Percentiles rank a stretch among this genome's conserved stretches.
These are phyloP conservation scores for Backusella sp. DNA, from an alignment of 192 early-diverging fungal species.

Conservation along the genomic window DNA sequence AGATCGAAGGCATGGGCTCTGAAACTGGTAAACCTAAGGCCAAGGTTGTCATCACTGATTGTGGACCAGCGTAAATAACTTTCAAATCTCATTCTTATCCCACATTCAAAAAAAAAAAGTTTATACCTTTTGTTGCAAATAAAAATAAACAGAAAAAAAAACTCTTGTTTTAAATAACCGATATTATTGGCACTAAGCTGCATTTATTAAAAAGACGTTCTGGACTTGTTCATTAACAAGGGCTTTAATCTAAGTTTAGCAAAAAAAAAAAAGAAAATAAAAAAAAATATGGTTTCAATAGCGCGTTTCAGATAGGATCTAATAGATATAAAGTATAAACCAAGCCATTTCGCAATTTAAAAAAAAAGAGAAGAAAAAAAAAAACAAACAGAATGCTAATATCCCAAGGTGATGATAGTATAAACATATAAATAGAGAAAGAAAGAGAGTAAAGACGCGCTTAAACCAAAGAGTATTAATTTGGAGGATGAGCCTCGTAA, in stretches of 20 bases:
- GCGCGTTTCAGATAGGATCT: conserved; percentile 5
- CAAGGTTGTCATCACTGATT: conserved; percentile 59
- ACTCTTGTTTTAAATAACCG: not conserved
- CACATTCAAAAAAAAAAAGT: not conserved
- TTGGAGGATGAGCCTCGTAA: not conserved
- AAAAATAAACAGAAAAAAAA: not conserved
- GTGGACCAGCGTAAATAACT: conserved; percentile 57
- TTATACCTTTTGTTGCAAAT: not conserved
- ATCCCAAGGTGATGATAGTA: not conserved
- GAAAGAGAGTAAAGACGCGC: not conserved
- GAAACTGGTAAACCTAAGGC: conserved; percentile 38
- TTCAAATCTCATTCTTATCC: no score
- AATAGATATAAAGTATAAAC: not conserved
- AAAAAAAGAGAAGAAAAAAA: not conserved
- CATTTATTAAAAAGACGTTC: not conserved
- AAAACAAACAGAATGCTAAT: not conserved
- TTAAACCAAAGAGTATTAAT: not conserved
- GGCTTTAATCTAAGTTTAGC: not conserved
- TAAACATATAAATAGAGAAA: not conserved
- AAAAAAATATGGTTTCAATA: not conserved
- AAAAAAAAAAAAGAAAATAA: not conserved
- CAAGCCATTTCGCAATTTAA: not conserved
- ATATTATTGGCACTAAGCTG: not conserved
- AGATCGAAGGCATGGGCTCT: conserved; percentile 70
- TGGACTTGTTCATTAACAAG: not conserved